Evolutionary conservation across 306 rosid species (phyloP).

Genomic region (Fagus crenata): DNA sequence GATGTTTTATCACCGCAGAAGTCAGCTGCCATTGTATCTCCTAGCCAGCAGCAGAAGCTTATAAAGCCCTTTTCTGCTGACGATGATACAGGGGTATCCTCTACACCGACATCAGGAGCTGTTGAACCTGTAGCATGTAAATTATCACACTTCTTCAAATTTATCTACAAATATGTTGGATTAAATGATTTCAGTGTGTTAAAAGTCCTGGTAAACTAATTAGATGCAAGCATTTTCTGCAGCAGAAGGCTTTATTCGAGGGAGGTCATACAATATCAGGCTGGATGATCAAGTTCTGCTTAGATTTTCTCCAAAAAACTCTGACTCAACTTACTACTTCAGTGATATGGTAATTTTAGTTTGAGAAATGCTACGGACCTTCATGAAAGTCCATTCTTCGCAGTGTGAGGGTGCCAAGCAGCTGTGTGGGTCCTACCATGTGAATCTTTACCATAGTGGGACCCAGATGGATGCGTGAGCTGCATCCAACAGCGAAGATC

Average conservation of each 20-base stretch:
- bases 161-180: conserved; percentile 5
- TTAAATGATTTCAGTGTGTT: conserved; percentile 13
- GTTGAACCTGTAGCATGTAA: conserved; percentile 72
- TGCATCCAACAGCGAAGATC: background rate
- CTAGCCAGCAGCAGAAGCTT: conserved; percentile 54
- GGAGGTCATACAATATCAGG: conserved; percentile 96
- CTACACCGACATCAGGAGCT: conserved; percentile 59
- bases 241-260: conserved; percentile 98
- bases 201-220: conserved; percentile 45
- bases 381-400: background rate
- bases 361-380: background rate
- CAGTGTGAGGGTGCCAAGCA: background rate
- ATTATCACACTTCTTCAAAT: conserved; percentile 34
- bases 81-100: conserved; percentile 63
- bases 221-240: conserved; percentile 61
- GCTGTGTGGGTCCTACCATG: background rate
- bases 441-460: background rate
- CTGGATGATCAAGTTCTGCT: conserved; percentile 89
- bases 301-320: conserved; percentile 90
- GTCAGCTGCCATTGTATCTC: conserved; percentile 53
- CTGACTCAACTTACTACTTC: conserved; percentile 86
- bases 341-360: conserved; percentile 71
- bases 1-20: conserved; percentile 59
- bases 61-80: conserved; percentile 52
- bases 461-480: background rate